Evolutionary conservation across 163 green algal genomes (phyloP), one percentile per base, ranked within the genome.

Genomic region (Chlamydomonas reinhardtii): DNA sequence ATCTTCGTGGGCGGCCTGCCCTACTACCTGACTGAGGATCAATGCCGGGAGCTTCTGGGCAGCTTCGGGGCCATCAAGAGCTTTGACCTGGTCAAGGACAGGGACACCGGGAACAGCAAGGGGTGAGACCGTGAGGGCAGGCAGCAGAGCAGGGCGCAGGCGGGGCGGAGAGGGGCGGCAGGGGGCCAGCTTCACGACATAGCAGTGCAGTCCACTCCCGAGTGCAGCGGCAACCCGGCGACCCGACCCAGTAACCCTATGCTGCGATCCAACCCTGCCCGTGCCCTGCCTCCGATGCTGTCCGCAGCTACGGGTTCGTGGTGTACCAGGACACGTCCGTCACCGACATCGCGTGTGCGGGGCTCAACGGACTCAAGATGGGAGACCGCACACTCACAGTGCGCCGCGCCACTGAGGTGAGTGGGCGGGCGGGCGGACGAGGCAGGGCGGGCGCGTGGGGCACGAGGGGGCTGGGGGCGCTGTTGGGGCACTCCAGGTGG

Each of bases 1-100:
- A 94, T 99, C 76, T 99, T 99, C 91, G 94, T 99, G 31, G 98
- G 98, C 64, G 98, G 98, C n/a, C 89, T 99, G 88, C 98, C 98
- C 4, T 98, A 99, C 92, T 99, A 99, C 91, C 91, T 99, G 37
- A 98, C 89, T 5, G 98, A 99, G 78, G 94, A 97, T 73, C 88
- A 93, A 83, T 97, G 97, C 92, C 93, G 92, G 19, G 97, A 99
- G 93, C 93, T 99, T 84, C 91, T 99, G 65, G 87, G 89, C 43
- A 94, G 92, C 32, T 99, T 99, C 78, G 98, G 97, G 5, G 65
- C 85, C 65, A 96, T 98, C 94, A 96, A 97, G 82, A 90, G 78
- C 14, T 99, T 98, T 68, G 96, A 99, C 87, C 92, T 99, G 24
- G 95, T 99, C 83, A 98, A 96, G 80, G 98, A 99, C 92, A 89